Conservation (phyloP, 345 rosid species). For the Laguncularia racemosa region DNA sequence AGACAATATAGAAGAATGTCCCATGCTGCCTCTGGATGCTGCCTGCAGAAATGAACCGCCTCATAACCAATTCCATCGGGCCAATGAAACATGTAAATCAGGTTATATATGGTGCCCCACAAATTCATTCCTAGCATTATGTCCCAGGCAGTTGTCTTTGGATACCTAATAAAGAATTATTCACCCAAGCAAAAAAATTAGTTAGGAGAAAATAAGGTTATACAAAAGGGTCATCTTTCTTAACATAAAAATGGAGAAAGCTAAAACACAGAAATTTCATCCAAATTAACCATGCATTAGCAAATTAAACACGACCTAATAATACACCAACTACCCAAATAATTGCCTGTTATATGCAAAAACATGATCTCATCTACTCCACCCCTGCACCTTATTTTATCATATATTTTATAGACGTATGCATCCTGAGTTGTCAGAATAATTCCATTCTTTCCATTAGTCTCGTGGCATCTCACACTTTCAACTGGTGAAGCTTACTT, state of each 20-base stretch:
- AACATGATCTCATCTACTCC: too few species aligned
- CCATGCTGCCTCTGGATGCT: conserved; percentile 86
- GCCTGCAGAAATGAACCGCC: conserved; percentile 71
- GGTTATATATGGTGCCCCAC: conserved; percentile 91
- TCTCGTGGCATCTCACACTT: too few species aligned
- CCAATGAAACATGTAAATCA: conserved; percentile 86
- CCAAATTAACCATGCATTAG: neutral
- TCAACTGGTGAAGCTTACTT: too few species aligned
- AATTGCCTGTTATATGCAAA: too few species aligned
- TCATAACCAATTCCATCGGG: conserved; percentile 66
- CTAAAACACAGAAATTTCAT: neutral
- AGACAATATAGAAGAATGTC: conserved; percentile 81
- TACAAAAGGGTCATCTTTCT: neutral
- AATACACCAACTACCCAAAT: too few species aligned
- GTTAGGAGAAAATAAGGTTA: neutral
- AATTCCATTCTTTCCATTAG: too few species aligned
- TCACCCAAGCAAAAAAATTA: neutral
- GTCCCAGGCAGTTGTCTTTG: conserved; percentile 86
- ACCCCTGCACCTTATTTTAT: too few species aligned
- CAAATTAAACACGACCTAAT: too few species aligned
- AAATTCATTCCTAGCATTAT: conserved; percentile 96
- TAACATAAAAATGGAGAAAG: neutral
- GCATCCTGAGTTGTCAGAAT: too few species aligned
- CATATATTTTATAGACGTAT: too few species aligned
- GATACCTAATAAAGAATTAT: conserved; percentile 42